phyloP scores from a whole-genome alignment of 2,329 filamentous ascomycete species.

The Fusarium denticulatum region DNA sequence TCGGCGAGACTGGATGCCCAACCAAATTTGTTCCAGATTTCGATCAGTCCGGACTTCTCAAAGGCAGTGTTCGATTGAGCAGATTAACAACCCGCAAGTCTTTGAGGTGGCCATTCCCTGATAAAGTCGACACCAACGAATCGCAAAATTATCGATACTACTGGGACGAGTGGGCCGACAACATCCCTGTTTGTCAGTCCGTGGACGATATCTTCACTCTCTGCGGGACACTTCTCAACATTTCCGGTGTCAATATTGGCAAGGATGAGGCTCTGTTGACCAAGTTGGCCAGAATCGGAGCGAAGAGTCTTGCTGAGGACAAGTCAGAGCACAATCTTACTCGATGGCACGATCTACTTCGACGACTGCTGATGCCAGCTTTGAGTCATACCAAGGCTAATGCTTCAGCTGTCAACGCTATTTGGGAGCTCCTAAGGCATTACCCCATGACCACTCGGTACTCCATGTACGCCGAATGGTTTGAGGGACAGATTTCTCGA shows the following conservation, averaged over 20 bases:
- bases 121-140: constrained; percentile 79
- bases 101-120: constrained; percentile 85
- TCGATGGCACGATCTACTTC: constrained; percentile 87
- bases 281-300: constrained; percentile 87
- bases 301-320: constrained; percentile 77
- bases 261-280: constrained; percentile 80
- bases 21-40: constrained; percentile 58
- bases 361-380: constrained; percentile 85
- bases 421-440: constrained; percentile 83
- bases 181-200: constrained; percentile 88
- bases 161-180: constrained; percentile 97
- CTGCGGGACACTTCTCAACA: constrained; percentile 83
- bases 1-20: constrained; percentile 48
- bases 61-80: constrained; percentile 72
- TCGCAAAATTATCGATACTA: constrained; percentile 90
- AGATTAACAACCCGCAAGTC: constrained; percentile 71
- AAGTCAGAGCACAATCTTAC: constrained; percentile 73
- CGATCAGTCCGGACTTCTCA: constrained; percentile 75
- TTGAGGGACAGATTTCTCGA: constrained; percentile 79
- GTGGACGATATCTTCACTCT: constrained; percentile 91
- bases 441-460: constrained; percentile 84
- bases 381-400: constrained; percentile 89
- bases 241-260: constrained; percentile 89
- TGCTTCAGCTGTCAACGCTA: constrained; percentile 82
- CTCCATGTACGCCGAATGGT: constrained; percentile 94